A percentile compares a stretch with the other conserved stretches of the same genome.
Conservation (phyloP, 2,329 filamentous ascomycete genomes). For the Monilinia fructigena region DNA sequence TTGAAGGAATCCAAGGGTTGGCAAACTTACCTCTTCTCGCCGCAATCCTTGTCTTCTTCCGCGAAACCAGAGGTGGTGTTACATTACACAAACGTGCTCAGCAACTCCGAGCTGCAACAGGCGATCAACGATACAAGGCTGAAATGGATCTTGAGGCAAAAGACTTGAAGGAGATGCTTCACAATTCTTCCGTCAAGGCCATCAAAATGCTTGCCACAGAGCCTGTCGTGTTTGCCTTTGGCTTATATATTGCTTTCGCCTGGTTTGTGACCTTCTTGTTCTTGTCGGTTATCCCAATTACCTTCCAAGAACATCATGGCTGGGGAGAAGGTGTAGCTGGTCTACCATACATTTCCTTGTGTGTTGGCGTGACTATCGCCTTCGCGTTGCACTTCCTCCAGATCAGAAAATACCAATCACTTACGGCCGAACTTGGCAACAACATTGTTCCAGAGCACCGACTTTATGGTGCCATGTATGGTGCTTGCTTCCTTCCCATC, state of each 20-base stretch:
- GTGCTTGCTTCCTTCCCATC: conserved; percentile 69
- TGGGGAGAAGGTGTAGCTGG: conserved; percentile 62
- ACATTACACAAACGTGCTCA: conserved; percentile 73
- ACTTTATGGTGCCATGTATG: conserved; percentile 76
- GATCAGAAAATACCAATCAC: conserved; percentile 13
- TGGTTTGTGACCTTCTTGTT: conserved; percentile 87
- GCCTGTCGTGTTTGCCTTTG: conserved; percentile 79
- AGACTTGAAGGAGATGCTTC: conserved; percentile 63
- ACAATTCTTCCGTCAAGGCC: conserved; percentile 69
- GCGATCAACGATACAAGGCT: conserved; percentile 51
- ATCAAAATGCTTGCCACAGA: conserved; percentile 71
- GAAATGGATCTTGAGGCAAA: conserved; percentile 52
- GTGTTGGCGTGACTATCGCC: conserved; percentile 41
- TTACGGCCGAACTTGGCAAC: neutral
- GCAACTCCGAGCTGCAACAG: conserved; percentile 63
- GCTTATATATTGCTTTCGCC: conserved; percentile 81
- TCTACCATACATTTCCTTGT: conserved; percentile 56
- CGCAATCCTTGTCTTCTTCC: conserved; percentile 67
- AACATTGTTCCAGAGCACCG: conserved; percentile 62
- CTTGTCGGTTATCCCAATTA: conserved; percentile 74
- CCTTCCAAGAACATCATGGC: conserved; percentile 66
- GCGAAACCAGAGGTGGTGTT: conserved; percentile 78
- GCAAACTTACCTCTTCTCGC: conserved; percentile 61
- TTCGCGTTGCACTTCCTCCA: conserved; percentile 18
- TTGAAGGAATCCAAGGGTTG: conserved; percentile 82